A percentile compares a stretch with the other conserved stretches of the same genome.
Evolutionary conservation across 371 early-diverging fungal species (phyloP).

Genomic region (Polyrhizophydium stewartii): DNA sequence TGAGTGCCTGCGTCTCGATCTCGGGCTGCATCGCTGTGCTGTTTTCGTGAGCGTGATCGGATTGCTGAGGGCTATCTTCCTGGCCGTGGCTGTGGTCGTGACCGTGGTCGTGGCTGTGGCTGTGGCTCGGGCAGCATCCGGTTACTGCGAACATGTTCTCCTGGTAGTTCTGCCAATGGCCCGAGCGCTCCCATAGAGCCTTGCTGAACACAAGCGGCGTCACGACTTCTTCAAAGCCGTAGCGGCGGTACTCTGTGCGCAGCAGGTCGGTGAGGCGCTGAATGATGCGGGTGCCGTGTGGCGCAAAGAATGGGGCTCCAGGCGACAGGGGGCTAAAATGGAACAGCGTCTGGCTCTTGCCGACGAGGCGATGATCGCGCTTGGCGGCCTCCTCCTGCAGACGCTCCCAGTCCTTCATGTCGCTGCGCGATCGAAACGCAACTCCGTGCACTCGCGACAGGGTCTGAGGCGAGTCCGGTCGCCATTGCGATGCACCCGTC

Average conservation of each 20-base stretch:
- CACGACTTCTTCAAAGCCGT: slow-evolving; percentile 90
- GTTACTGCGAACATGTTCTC: slow-evolving; percentile 44
- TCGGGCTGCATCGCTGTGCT: slow-evolving; percentile 30
- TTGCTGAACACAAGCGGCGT: slow-evolving; percentile 97
- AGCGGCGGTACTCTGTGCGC: slow-evolving; percentile 63
- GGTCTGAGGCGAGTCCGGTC: slow-evolving; percentile 16
- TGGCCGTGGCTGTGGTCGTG: not conserved
- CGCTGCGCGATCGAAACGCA: slow-evolving; percentile 26
- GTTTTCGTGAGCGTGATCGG: slow-evolving; percentile 3
- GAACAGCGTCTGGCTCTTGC: slow-evolving; percentile 56
- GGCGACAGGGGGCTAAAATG: slow-evolving; percentile 81
- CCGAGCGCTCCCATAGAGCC: slow-evolving; percentile 97
- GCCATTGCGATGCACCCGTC: slow-evolving; percentile 28
- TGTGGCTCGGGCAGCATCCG: slow-evolving; percentile 3
- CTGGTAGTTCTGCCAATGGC: slow-evolving; percentile 97
- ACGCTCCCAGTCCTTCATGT: slow-evolving; percentile 34
- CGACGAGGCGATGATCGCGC: slow-evolving; percentile 58
- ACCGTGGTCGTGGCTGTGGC: not conserved
- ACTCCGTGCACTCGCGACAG: slow-evolving; percentile 47
- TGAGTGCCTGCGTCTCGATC: slow-evolving; percentile 62
- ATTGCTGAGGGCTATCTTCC: not conserved
- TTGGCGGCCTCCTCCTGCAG: slow-evolving; percentile 27
- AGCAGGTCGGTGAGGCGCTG: slow-evolving; percentile 63
- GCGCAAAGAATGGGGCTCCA: slow-evolving; percentile 92
- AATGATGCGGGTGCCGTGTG: slow-evolving; percentile 89